Conservation (phyloP, 192 early-diverging fungal genomes). For the Lunasporangiospora selenospora region DNA sequence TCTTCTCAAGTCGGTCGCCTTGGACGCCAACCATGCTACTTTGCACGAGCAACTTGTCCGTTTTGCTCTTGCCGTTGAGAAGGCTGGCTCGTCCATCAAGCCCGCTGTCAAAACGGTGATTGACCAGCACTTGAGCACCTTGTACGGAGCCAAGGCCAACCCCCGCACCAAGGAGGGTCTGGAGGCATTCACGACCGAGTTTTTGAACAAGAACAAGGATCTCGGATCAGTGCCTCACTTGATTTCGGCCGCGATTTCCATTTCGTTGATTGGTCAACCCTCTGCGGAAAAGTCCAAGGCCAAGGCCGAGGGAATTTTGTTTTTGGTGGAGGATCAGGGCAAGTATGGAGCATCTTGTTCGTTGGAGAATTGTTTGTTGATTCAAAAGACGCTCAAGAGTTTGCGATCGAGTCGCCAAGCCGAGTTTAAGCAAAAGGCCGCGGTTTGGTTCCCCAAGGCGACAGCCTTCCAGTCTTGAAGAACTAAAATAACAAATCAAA, state of each 20-base stretch:
- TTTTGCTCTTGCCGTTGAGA: conserved; percentile 52
- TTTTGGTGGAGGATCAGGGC: conserved; percentile 16
- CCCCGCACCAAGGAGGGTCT: too few relatives aligned
- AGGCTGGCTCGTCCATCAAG: conserved; percentile 16
- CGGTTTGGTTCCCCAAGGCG: conserved; percentile 24
- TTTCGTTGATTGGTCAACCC: conserved; percentile 17
- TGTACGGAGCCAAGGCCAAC: conserved; percentile 11
- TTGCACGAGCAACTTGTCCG: conserved; percentile 56
- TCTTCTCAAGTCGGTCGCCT: conserved; percentile 55
- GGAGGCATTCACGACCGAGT: conserved; percentile 5
- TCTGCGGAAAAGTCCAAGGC: conserved; percentile 11
- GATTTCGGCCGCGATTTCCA: conserved; percentile 31
- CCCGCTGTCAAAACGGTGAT: conserved; percentile 32
- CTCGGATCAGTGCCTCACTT: conserved; percentile 18
- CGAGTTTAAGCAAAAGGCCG: conserved; percentile 30
- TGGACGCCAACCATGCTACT: conserved; percentile 50
- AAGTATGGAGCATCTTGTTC: conserved; percentile 12
- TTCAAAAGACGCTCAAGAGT: conserved; percentile 29
- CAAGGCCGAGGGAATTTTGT: conserved; percentile 26
- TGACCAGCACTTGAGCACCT: conserved; percentile 33
- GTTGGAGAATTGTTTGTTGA: conserved; percentile 21
- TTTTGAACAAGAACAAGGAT: conserved; percentile 16
- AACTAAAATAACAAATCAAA: too few relatives aligned
- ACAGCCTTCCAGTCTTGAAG: conserved; percentile 16
- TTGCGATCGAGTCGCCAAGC: conserved; percentile 22